phyloP scores from a whole-genome alignment of 1,284 basidiomycete genomes.

The Naganishia liquefaciens region DNA sequence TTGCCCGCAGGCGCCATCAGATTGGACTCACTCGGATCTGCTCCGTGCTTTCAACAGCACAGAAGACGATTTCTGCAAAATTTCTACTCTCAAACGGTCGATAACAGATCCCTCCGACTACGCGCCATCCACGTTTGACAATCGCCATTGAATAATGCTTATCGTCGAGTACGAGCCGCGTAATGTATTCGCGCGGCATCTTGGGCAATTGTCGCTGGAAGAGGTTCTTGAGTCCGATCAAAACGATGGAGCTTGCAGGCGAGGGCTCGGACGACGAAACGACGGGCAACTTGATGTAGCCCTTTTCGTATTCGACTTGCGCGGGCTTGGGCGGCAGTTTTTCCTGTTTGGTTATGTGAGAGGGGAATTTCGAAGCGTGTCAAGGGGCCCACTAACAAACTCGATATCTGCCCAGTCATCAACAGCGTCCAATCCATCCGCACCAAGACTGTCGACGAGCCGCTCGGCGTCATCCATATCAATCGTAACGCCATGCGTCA shows the following conservation, averaged over 20 bases:
- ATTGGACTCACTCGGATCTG: conserved; percentile 79
- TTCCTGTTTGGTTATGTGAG: conserved; percentile 36
- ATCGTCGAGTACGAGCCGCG: conserved; percentile 87
- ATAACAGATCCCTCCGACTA: conserved; percentile 97
- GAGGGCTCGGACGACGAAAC: conserved; percentile 77
- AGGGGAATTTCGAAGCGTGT: not conserved
- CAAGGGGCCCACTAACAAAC: conserved; percentile 18
- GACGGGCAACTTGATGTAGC: conserved; percentile 80
- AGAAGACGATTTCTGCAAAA: conserved; percentile 99
- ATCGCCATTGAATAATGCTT: conserved; percentile 93
- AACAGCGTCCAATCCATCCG: conserved; percentile 23
- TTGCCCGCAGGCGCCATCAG: not conserved
- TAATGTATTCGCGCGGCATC: conserved; percentile 99
- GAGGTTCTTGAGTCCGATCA: conserved; percentile 92
- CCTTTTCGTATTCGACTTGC: conserved; percentile 75
- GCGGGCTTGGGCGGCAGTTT: conserved; percentile 63
- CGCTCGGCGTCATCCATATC: conserved; percentile 58
- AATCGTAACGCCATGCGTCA: conserved; percentile 76
- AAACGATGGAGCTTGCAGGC: conserved; percentile 75
- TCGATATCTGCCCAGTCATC: conserved; percentile 32
- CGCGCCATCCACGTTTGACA: conserved; percentile 90
- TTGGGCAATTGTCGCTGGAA: conserved; percentile 98
- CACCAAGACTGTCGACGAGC: conserved; percentile 1
- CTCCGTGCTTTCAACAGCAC: conserved; percentile 93
- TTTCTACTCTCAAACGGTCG: conserved; percentile 91